A percentile compares a stretch with the other conserved stretches of the same genome.
Conservation (phyloP, 352 stramenopile species). For the Phytophthora meadii region DNA sequence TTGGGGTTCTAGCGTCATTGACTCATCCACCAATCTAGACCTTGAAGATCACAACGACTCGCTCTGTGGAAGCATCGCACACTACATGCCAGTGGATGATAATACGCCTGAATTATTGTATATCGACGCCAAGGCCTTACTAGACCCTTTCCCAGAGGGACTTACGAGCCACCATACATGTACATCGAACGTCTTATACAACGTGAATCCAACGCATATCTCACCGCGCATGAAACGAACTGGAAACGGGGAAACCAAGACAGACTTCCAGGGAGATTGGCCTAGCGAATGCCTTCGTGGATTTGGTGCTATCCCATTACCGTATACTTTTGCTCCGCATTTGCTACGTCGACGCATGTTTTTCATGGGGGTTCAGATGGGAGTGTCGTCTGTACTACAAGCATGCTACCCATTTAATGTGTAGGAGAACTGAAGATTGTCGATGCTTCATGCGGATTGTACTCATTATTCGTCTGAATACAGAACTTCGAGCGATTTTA, state of each 20-base stretch:
- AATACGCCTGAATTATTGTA: conserved; percentile 54
- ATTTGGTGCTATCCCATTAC: conserved; percentile 47
- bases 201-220: conserved; percentile 54
- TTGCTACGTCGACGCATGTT: conserved; percentile 53
- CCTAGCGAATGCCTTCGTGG: conserved; percentile 54
- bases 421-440: not conserved
- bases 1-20: conserved; percentile 45
- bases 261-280: conserved; percentile 27
- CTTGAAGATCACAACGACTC: conserved; percentile 44
- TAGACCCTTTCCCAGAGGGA: conserved; percentile 42
- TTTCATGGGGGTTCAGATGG: conserved; percentile 44
- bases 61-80: conserved; percentile 49
- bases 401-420: conserved; percentile 41
- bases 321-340: conserved; percentile 33
- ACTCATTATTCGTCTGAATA: conserved; percentile 37
- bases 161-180: conserved; percentile 24
- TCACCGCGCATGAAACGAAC: conserved; percentile 35
- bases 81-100: conserved; percentile 40
- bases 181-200: conserved; percentile 48
- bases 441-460: too few relatives aligned
- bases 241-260: conserved; percentile 26
- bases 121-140: conserved; percentile 56
- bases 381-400: conserved; percentile 28
- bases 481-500: conserved; percentile 42
- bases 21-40: conserved; percentile 46